These are phyloP conservation scores for Nakaseomyces delphensis DNA, from an alignment of 1,139 yeast genomes.

Conservation along the genomic window DNA sequence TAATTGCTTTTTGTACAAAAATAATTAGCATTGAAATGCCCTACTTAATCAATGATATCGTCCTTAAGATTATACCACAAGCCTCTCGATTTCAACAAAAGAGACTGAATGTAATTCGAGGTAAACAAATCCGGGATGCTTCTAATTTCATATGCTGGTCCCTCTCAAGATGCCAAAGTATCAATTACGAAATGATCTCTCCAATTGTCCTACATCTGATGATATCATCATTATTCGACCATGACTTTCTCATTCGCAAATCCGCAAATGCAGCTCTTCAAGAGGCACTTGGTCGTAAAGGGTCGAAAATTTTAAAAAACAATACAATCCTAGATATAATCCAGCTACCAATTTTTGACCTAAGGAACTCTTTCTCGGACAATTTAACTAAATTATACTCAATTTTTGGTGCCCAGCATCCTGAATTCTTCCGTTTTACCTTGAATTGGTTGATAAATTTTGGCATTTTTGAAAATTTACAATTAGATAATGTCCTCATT, in stretches of 20 bases:
- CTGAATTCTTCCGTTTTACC: conserved; percentile 16
- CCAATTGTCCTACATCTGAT: conserved; percentile 40
- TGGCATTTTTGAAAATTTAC: conserved; percentile 20
- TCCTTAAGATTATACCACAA: conserved; percentile 2
- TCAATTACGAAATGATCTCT: conserved; percentile 24
- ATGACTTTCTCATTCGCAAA: conserved; percentile 63
- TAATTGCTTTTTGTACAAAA: conserved; percentile 22
- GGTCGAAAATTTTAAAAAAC: conserved; percentile 17
- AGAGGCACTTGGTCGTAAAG: conserved; percentile 74
- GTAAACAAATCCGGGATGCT: conserved; percentile 71
- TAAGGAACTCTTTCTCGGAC: conserved; percentile 34
- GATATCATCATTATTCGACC: conserved; percentile 54
- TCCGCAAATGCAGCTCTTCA: conserved; percentile 85
- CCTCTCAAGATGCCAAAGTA: conserved; percentile 37
- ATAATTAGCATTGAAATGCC: neutral
- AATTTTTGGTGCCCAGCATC: conserved; percentile 11
- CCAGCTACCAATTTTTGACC: conserved; percentile 46
- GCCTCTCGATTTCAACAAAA: conserved; percentile 39
- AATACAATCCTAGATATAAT: conserved; percentile 41
- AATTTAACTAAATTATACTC: conserved; percentile 31
- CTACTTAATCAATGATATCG: neutral
- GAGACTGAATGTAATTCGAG: conserved; percentile 43
- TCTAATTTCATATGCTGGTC: conserved; percentile 74
- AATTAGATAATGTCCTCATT: conserved; percentile 24
- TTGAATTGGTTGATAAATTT: conserved; percentile 21